Percentiles rank a stretch among this genome's conserved stretches.
Conservation (phyloP, 1,139 yeast genomes). For the Pichia terricola region DNA sequence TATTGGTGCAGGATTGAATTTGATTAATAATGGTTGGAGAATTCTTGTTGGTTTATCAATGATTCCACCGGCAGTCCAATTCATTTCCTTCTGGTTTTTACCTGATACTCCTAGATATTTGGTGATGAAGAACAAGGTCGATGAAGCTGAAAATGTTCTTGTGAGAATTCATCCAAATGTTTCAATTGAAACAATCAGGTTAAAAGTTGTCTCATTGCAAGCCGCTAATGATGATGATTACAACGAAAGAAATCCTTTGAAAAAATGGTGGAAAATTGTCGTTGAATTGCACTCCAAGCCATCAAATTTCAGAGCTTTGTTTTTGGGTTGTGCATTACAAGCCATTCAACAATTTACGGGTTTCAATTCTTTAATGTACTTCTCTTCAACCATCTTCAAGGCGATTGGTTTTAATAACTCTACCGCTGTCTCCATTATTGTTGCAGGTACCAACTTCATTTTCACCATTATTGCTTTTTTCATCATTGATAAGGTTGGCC, state of each 20-base stretch:
- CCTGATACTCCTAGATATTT: conserved; percentile 95
- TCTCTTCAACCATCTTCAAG: conserved; percentile 81
- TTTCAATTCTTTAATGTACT: conserved; percentile 90
- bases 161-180: conserved; percentile 48
- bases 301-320: conserved; percentile 76
- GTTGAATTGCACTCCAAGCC: conserved; percentile 65
- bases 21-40: conserved; percentile 83
- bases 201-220: conserved; percentile 50
- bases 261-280: conserved; percentile 52
- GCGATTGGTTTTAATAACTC: conserved; percentile 80
- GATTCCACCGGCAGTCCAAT: conserved; percentile 77
- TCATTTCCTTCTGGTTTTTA: conserved; percentile 66
- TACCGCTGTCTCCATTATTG: conserved; percentile 85
- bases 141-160: conserved; percentile 58
- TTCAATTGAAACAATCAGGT: conserved; percentile 45
- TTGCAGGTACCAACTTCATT: conserved; percentile 86
- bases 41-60: conserved; percentile 81
- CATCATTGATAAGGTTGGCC: conserved; percentile 76
- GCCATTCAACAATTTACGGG: conserved; percentile 95
- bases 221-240: conserved; percentile 39
- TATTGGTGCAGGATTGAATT: conserved; percentile 79
- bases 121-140: conserved; percentile 57
- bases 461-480: conserved; percentile 77
- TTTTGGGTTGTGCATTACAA: conserved; percentile 86
- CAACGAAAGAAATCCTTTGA: conserved; percentile 29